A percentile compares a stretch with the other conserved stretches of the same genome.
Evolutionary conservation across 148 eudicot genomes (phyloP).

Genomic region (Beta vulgaris): DNA sequence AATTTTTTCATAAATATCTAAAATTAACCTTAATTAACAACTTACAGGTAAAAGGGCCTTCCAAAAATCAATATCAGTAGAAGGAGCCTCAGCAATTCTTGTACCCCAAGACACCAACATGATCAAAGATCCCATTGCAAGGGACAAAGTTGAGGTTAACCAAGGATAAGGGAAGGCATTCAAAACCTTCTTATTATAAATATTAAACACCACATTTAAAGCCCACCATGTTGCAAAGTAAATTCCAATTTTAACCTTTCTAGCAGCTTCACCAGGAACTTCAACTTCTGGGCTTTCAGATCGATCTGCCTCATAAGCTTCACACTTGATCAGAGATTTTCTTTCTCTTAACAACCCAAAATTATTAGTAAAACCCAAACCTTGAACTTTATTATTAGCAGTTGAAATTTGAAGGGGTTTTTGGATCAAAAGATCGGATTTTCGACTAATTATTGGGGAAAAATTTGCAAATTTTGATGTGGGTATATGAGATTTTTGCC

Average conservation of each 20-base stretch:
- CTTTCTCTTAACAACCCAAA: slow-evolving; percentile 25
- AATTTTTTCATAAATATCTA: not conserved
- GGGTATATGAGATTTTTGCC: slow-evolving; percentile 36
- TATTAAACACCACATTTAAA: slow-evolving; percentile 87
- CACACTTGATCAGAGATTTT: slow-evolving; percentile 42
- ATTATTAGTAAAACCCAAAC: slow-evolving; percentile 33
- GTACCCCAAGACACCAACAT: slow-evolving; percentile 87
- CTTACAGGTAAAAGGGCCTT: slow-evolving; percentile 82
- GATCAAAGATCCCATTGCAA: slow-evolving; percentile 85
- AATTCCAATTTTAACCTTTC: slow-evolving; percentile 69
- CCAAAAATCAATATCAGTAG: slow-evolving; percentile 85
- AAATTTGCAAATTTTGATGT: slow-evolving; percentile 30
- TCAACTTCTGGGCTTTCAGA: slow-evolving; percentile 40
- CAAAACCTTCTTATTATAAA: slow-evolving; percentile 89
- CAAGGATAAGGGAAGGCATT: slow-evolving; percentile 91
- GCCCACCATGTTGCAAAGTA: slow-evolving; percentile 97
- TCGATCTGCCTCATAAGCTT: slow-evolving; percentile 78
- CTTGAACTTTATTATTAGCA: slow-evolving; percentile 33
- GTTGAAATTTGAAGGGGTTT: slow-evolving; percentile 50
- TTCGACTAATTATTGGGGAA: slow-evolving; percentile 30
- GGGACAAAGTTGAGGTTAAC: slow-evolving; percentile 87
- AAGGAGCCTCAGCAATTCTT: slow-evolving; percentile 64
- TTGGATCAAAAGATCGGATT: slow-evolving; percentile 34
- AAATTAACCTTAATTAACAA: not conserved
- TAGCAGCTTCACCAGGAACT: slow-evolving; percentile 51